phyloP scores from a whole-genome alignment of 2,329 filamentous ascomycete genomes.

The Apiospora arundinis region DNA sequence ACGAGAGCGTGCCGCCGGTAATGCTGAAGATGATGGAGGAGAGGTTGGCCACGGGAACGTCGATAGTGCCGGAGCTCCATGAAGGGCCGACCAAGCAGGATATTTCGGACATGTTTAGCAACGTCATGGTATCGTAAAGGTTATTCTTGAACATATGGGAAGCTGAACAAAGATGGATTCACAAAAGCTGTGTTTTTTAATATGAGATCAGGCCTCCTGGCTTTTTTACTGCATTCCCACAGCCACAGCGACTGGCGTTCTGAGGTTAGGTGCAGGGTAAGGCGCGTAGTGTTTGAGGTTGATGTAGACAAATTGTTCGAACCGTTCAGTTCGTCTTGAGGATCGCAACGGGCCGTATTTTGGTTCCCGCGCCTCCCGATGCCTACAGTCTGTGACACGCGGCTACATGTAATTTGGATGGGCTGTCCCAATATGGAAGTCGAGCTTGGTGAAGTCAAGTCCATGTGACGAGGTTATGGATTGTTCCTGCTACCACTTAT shows the following conservation, averaged over 20 bases:
- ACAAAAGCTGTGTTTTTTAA: slow-evolving; percentile 3
- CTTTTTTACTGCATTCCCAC: slow-evolving; percentile 14
- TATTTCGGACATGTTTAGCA: slow-evolving; percentile 62
- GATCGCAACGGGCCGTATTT: neutral
- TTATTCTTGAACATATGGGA: slow-evolving; percentile 18
- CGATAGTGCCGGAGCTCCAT: slow-evolving; percentile 47
- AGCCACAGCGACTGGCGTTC: slow-evolving; percentile 22
- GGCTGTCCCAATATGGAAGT: neutral
- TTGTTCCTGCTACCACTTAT: neutral
- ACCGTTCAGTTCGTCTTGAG: neutral
- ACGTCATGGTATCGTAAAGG: slow-evolving; percentile 56
- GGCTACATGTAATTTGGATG: neutral
- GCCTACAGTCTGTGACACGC: neutral
- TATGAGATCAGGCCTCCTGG: slow-evolving; percentile 2
- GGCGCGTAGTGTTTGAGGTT: slow-evolving; percentile 17
- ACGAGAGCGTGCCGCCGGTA: slow-evolving; percentile 83
- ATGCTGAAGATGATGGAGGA: slow-evolving; percentile 89
- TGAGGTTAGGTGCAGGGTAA: slow-evolving; percentile 6
- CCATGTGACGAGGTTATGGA: neutral
- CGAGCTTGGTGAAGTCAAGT: neutral
- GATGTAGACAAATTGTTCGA: slow-evolving; percentile 8
- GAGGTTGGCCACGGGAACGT: slow-evolving; percentile 65
- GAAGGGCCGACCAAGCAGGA: slow-evolving; percentile 53
- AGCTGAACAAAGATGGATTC: neutral
- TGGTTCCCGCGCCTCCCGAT: neutral